Percentiles rank a stretch among this genome's conserved stretches.
Conservation (phyloP, 352 stramenopile species). For the Pythium periplocum region DNA sequence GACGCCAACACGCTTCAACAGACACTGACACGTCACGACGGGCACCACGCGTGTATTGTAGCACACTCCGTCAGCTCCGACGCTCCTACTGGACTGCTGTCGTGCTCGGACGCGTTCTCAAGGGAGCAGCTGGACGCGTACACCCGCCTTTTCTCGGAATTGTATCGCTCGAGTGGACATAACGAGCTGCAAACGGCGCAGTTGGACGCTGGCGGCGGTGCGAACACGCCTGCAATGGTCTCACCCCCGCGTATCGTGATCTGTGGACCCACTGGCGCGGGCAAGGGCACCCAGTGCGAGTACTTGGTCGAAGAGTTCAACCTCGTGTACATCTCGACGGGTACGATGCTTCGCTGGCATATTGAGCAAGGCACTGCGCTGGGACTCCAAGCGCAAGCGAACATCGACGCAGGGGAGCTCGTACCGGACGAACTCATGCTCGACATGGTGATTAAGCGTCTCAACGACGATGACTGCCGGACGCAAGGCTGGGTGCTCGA, state of each 20-base stretch:
- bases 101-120: conserved; percentile 43
- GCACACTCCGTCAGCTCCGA: conserved; percentile 30
- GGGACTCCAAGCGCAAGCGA: conserved; percentile 67
- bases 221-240: neutral
- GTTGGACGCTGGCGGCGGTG: neutral
- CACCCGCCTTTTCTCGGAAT: conserved; percentile 50
- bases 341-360: conserved; percentile 81
- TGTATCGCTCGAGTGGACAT: conserved; percentile 29
- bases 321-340: conserved; percentile 84
- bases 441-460: conserved; percentile 55
- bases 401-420: conserved; percentile 76
- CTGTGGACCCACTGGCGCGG: conserved; percentile 87
- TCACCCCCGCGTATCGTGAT: conserved; percentile 76
- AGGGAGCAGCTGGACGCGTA: conserved; percentile 40
- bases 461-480: conserved; percentile 84
- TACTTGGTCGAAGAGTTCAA: conserved; percentile 70
- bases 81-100: conserved; percentile 31
- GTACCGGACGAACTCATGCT: conserved; percentile 52
- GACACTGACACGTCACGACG: conserved; percentile 35
- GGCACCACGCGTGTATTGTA: conserved; percentile 52
- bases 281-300: conserved; percentile 96
- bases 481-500: conserved; percentile 91
- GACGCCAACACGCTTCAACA: conserved; percentile 18
- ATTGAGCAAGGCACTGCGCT: conserved; percentile 45
- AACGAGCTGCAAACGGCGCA: neutral